Percentiles rank a stretch among this genome's conserved stretches.
Evolutionary conservation across 192 early-diverging fungal species (phyloP).

Genomic region (Pilaira anomala): DNA sequence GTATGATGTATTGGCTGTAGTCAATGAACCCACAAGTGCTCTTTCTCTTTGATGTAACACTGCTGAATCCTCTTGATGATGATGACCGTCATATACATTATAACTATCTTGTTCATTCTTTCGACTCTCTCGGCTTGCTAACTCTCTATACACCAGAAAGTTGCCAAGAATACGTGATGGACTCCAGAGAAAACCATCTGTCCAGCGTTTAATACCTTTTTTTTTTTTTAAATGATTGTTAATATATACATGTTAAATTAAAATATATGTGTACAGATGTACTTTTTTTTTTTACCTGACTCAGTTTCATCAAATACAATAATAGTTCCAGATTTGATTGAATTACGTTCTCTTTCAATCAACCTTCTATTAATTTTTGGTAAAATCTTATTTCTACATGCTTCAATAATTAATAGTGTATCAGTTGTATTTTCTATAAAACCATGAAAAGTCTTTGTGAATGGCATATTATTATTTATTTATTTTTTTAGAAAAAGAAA

Average conservation of each 20-base stretch:
- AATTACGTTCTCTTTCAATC: slow-evolving; percentile 29
- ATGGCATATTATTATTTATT: too few relatives aligned
- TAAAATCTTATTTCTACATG: slow-evolving; percentile 23
- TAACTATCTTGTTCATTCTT: not conserved
- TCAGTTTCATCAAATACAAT: slow-evolving; percentile 34
- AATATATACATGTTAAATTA: not conserved
- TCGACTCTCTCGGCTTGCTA: slow-evolving; percentile 24
- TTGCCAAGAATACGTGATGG: slow-evolving; percentile 67
- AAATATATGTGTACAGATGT: not conserved
- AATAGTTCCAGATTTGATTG: slow-evolving; percentile 26
- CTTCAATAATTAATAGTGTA: slow-evolving; percentile 31
- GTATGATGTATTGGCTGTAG: slow-evolving; percentile 24
- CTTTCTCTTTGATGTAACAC: slow-evolving; percentile 13
- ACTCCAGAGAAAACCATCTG: slow-evolving; percentile 64
- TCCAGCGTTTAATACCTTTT: slow-evolving; percentile 68
- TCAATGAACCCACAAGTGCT: slow-evolving; percentile 29
- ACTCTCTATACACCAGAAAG: slow-evolving; percentile 65
- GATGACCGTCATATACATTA: not conserved
- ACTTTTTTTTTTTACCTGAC: slow-evolving; percentile 12
- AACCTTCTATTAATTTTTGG: slow-evolving; percentile 29
- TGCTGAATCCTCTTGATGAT: slow-evolving; percentile 6
- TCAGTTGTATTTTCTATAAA: slow-evolving; percentile 31
- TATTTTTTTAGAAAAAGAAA: slow-evolving; percentile 8
- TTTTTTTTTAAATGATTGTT: not conserved
- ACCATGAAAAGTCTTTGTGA: slow-evolving; percentile 30